phyloP scores from a whole-genome alignment of 768 basidiomycete genomes.

The Polyporus arcularius region DNA sequence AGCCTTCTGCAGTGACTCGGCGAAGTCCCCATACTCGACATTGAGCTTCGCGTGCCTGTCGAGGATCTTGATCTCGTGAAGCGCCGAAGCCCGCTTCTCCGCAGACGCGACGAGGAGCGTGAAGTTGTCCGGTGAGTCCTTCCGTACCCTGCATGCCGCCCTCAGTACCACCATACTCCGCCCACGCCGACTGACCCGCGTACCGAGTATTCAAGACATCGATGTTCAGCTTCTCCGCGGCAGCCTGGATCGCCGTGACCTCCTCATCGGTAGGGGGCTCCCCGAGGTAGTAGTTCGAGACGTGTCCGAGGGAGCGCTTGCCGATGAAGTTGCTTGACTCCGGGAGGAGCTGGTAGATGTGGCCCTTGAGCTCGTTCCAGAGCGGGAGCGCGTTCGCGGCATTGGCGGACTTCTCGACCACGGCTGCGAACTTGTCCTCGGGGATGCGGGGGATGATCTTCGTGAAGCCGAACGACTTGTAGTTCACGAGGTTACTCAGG shows the following conservation, averaged over 20 bases:
- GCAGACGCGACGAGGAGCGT: slow-evolving; percentile 77
- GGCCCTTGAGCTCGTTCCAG: slow-evolving; percentile 71
- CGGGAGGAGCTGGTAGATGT: slow-evolving; percentile 71
- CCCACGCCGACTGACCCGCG: slow-evolving; percentile 28
- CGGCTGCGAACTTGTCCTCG: slow-evolving; percentile 59
- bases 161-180: background rate
- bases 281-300: slow-evolving; percentile 86
- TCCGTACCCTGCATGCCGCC: slow-evolving; percentile 55
- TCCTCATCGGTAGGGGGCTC: slow-evolving; percentile 73
- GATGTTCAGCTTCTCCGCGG: slow-evolving; percentile 73
- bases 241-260: slow-evolving; percentile 71
- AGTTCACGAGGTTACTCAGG: slow-evolving; percentile 70
- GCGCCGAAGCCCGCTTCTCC: slow-evolving; percentile 38
- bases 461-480: slow-evolving; percentile 80
- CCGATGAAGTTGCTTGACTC: slow-evolving; percentile 75
- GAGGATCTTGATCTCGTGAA: slow-evolving; percentile 49
- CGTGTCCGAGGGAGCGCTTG: slow-evolving; percentile 73
- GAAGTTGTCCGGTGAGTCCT: slow-evolving; percentile 62
- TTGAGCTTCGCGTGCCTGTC: slow-evolving; percentile 51
- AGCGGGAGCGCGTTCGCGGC: slow-evolving; percentile 53
- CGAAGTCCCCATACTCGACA: slow-evolving; percentile 78
- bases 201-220: slow-evolving; percentile 85
- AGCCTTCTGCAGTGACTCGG: slow-evolving; percentile 53
- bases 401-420: slow-evolving; percentile 63
- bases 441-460: slow-evolving; percentile 81